These are phyloP conservation scores for Candida multigemmis DNA, from an alignment of 805 yeast genomes.

Conservation along the genomic window DNA sequence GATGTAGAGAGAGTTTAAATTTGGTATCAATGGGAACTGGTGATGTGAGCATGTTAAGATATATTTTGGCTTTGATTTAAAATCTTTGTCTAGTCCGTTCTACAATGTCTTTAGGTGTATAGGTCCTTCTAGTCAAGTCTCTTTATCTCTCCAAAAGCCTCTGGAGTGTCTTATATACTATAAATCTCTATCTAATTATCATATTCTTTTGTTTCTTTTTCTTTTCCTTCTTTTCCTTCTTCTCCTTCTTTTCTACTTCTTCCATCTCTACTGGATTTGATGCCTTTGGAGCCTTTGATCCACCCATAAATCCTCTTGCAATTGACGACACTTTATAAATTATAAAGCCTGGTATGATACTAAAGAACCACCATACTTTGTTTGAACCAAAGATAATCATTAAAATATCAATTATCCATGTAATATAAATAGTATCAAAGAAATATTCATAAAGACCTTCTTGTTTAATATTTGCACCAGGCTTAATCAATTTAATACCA, in stretches of 20 bases:
- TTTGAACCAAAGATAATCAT: conserved; percentile 47
- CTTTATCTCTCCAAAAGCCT: too few relatives aligned
- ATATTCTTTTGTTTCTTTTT: conserved; percentile 2
- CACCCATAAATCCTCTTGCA: conserved; percentile 12
- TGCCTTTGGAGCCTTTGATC: conserved; percentile 1
- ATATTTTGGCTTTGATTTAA: too few relatives aligned
- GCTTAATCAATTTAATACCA: conserved; percentile 25
- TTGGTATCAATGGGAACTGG: too few relatives aligned
- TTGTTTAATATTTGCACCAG: conserved; percentile 57
- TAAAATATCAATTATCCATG: conserved; percentile 48
- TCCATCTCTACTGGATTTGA: conserved; percentile 2
- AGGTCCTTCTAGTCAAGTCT: too few relatives aligned
- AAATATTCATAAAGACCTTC: conserved; percentile 64
- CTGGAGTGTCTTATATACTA: too few relatives aligned
- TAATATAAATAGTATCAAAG: conserved; percentile 61
- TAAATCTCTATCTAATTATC: too few relatives aligned
- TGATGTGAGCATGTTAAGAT: too few relatives aligned
- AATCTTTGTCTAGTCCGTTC: too few relatives aligned
- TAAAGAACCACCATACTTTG: conserved; percentile 49
- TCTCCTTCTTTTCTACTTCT: conserved; percentile 7
- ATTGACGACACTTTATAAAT: conserved; percentile 36
- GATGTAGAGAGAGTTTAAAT: too few relatives aligned
- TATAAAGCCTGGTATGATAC: conserved; percentile 45
- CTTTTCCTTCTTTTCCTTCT: conserved; percentile 10
- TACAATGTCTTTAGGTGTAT: too few relatives aligned